Evolutionary conservation across 192 early-diverging fungal species (phyloP), one percentile per base, ranked within the genome.

Genomic region (Podila clonocystis): DNA sequence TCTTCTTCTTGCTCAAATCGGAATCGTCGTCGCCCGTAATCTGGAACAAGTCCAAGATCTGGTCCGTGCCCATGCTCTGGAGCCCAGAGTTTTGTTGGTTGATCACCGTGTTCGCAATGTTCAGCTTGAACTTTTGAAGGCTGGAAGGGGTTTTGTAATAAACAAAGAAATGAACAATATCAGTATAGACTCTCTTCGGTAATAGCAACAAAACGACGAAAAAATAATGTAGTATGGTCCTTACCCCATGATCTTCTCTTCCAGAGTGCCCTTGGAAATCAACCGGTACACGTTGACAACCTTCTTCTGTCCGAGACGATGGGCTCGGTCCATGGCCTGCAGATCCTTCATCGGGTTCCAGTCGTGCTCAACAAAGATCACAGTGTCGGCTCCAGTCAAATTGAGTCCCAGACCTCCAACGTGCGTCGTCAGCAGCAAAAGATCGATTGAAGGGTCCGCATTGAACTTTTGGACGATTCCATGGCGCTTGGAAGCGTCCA

Each of bases 171-270:
- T 8, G 12, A 12, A 24, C 8, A 30, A 34, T 29, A 22, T 63
- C 33, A 67, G 31, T 57, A n/a, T 13, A 9, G 9, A 24, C 13
- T 12, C 28, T 29, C 36, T 6, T 30, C 7, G 7, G 0, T 9
- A 15, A 22, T 34, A 45, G 3, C 30, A 24, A 34, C 0, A 50
- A 62, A 41, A 67, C 58, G 31, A 67, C 19, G 2, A 6, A 33
- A 33, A 45, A 45, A n/a, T 41, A 22, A 49, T 4, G 29, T n/a
- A 30, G 9, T 4, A 9, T 31, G n/a, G 74, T 34, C 73, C 82
- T 71, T 88, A 94, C 91, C 95, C 96, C 98, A 99, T 99, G 79
- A 99, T 99, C 82, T 99, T 99, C 82, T 99, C 97, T 87, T 99
- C 98, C 12, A 99, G 82, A 41, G 98, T 98, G n/a, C 95, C 95